Evolutionary conservation across 2,329 filamentous ascomycete genomes (phyloP), one percentile per base, ranked within the genome.

Genomic region (Colletotrichum phormii): DNA sequence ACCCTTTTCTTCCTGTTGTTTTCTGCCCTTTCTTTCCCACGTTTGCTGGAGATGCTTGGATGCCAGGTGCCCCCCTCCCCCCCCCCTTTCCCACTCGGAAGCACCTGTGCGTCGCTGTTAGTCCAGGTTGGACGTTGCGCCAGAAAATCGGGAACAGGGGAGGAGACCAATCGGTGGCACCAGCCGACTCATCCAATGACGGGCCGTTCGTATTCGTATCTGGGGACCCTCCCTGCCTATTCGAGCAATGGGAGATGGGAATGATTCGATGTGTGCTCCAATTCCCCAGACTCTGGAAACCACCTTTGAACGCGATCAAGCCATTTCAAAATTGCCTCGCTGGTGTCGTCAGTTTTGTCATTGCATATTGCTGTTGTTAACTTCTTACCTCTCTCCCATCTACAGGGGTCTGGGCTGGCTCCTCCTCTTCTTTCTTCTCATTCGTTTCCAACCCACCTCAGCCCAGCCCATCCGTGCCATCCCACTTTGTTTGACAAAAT

Each of bases 201-300:
- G 26, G 33, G 29, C 35, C 33, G 24, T 68, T 74, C 74, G 74
- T 75, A 74, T 75, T 75, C 74, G 74, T 72, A 69, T 75, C 31
- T 6, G 9, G 8, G 26, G 51, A 67, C 71, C 55, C 58, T 63
- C 62, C 26, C 29, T 72, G 62, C 68, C 71, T 54, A 73, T 63
- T 64, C 59, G 22, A 67, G 71, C 22, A 59, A 42, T 73, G 53
- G 35, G n/a, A 13, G 51, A 63, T 49, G 31, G 53, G 61, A 62
- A 73, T 73, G 71, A 72, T 72, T 67, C 71, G 71, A 73, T 67
- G 53, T 49, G 55, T 57, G 67, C 35, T 53, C 61, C 66, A 64
- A 64, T 35, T 63, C 53, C 26, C 33, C 18, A 61, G 57, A 22
- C 18, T 57, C 33, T 31, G 22, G 66, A 71, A 73, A 61, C 71